phyloP scores from a whole-genome alignment of 164 flowering plant species.

The Vitis cinerea region DNA sequence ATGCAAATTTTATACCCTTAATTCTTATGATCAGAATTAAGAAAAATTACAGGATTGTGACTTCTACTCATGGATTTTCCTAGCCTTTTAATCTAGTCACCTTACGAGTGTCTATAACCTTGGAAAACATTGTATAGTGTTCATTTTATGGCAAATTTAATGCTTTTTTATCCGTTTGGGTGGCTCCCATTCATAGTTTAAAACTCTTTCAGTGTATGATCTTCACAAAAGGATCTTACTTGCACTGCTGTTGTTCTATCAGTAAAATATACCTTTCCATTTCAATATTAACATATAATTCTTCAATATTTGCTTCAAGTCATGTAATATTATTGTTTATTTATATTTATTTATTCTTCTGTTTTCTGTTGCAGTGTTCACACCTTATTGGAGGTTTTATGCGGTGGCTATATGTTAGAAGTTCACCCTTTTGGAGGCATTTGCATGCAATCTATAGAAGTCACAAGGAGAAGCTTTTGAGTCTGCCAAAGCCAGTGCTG shows the following conservation, averaged over 20 bases:
- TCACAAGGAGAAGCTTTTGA: constrained; percentile 15
- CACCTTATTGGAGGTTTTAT: constrained; percentile 2
- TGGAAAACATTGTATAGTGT: no score
- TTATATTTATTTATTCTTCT: neutral
- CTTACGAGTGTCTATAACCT: no score
- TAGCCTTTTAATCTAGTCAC: no score
- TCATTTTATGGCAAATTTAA: no score
- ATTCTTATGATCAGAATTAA: no score
- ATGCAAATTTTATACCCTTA: no score
- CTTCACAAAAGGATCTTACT: neutral
- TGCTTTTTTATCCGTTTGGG: no score
- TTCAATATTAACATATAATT: no score
- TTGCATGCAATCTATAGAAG: neutral
- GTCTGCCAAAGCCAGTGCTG: constrained; percentile 4
- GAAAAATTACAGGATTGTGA: no score
- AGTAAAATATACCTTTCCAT: neutral
- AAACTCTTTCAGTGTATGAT: no score
- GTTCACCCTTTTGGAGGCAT: neutral
- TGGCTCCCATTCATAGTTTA: no score
- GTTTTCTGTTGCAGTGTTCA: constrained; percentile 6
- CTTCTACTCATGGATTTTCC: no score
- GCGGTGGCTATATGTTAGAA: constrained; percentile 7
- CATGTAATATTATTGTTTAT: neutral
- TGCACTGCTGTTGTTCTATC: constrained; percentile 1
- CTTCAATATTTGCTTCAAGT: neutral